Conservation (phyloP, 352 stramenopile species). For the Lagenidium sp. region DNA sequence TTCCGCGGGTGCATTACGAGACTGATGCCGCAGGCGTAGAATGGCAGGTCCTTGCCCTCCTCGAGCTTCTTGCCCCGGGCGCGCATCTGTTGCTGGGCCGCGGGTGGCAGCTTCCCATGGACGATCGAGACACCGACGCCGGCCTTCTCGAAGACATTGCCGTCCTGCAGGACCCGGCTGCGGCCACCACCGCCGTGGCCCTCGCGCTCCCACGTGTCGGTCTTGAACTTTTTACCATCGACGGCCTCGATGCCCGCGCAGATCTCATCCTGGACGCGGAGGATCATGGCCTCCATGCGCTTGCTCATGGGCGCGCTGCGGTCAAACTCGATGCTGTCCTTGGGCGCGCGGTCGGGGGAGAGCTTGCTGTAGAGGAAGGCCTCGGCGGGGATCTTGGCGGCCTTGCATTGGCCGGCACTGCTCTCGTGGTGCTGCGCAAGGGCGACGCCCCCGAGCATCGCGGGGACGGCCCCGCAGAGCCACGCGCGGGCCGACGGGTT, state of each 20-base stretch:
- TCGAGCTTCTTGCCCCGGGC: constrained; percentile 64
- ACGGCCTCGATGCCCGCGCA: constrained; percentile 83
- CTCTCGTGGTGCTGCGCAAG: constrained; percentile 5
- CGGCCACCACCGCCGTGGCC: constrained; percentile 93
- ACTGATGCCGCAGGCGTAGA: constrained; percentile 94
- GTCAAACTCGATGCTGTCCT: constrained; percentile 72
- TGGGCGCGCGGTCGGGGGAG: constrained; percentile 49
- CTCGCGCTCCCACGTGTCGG: constrained; percentile 93
- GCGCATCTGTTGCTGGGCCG: constrained; percentile 76
- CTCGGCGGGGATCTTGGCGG: constrained; percentile 21
- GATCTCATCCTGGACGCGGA: constrained; percentile 83
- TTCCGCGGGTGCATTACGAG: constrained; percentile 97
- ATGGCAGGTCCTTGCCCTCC: constrained; percentile 81
- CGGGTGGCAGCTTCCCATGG: constrained; percentile 92
- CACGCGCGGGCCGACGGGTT: constrained; percentile 15
- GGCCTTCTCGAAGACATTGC: constrained; percentile 97
- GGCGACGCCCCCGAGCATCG: constrained; percentile 15
- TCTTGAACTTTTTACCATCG: constrained; percentile 92
- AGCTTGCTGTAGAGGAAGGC: constrained; percentile 62
- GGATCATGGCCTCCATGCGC: constrained; percentile 77
- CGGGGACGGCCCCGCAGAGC: constrained; percentile 18
- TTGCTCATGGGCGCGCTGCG: constrained; percentile 49
- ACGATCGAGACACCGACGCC: constrained; percentile 97
- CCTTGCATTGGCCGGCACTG: constrained; percentile 22
- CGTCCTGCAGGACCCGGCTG: constrained; percentile 91